Base-by-base conservation (phyloP, 768 basidiomycete species). In the Kwoniella sp. region DNA sequence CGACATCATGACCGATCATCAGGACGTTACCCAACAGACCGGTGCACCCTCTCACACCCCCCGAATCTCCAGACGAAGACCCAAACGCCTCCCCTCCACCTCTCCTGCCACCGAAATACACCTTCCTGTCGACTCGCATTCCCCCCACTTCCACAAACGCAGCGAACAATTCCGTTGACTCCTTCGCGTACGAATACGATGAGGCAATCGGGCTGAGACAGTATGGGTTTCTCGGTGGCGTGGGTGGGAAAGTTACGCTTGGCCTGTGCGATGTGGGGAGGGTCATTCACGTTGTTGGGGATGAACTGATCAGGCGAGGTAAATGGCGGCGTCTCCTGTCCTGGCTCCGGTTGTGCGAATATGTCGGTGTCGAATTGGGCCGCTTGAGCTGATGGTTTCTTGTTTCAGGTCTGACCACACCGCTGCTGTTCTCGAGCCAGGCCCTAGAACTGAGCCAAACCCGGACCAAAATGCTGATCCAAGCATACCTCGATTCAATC, bases 381-480 rank as follows among this genome's bases (percentile, higher is more conserved):
- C n/a, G n/a, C n/a, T n/a, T n/a, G n/a, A n/a, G n/a, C n/a, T n/a
- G n/a, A n/a, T n/a, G n/a, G 20, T 51, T 45, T 31, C 0, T 34
- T 29, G 26, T 56, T 47, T 11, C 67, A 84, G 84, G 84, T 11
- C 85, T 96, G 66, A 88, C 89, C 23, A 92, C 91, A 2, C 93
- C 94, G 23, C 89, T 96, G 82, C 88, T 97, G 67, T 95, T 97
- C 83, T 91, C 91, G 38, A 87, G 86, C 29, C 86, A 89, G 70
- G 93, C 93, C 17, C 87, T 97, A 66, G 93, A 96, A 73, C 84
- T 94, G 47, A 89, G 87, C 48, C 83, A 87, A 5, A 82, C 87
- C n/a, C 86, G 87, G 34, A 87, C 92, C 72, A 88, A 86, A 72
- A 84, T 88, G 55, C 85, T 97, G 59, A 88, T 95, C 66, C 84